Evolutionary conservation across 23 red algal genomes (phyloP), one percentile per base, ranked within the genome.

Genomic region (Gracilaria domingensis): DNA sequence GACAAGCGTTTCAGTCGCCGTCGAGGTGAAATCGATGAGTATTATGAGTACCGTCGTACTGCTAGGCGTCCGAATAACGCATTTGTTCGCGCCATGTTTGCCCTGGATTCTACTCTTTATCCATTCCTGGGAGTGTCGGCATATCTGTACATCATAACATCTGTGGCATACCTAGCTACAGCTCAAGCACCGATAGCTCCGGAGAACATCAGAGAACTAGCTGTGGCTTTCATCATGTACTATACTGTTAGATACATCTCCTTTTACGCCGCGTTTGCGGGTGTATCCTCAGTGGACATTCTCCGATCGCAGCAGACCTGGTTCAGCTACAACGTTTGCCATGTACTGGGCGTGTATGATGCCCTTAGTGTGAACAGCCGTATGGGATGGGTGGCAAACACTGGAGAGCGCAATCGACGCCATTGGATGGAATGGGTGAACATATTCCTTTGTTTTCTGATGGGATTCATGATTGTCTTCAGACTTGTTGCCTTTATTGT

Each of bases 371-470:
- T 78, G 12, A 81, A 82, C 37, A 62, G 75, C 30, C 60, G 81
- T 39, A 82, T 94, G 83, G 72, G 82, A 34, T 94, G 92, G 92
- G 92, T 94, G 8, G 92, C 92, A 25, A 94, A 94, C 77, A 94
- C 92, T 4, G 92, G 92, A 47, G 73, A 94, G 60, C 83, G 92
- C 32, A 82, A 80, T 59, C 26, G 92, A 59, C 40, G 82, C 62
- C 64, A 86, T 24, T 86, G 92, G 82, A 87, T 94, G 83, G 92
- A 94, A 81, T 94, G 92, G 92, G 77, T 94, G 49, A 94, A 94
- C 65, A 88, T 94, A 9, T 29, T 80, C 0, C 48, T 94, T 26
- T 78, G 69, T 45, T 21, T 81, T 0, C 26, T 94, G 26, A 61
- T 94, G 60, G 49, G 40, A n/a, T 57, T 83, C 30, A 81, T 78